Conservation (phyloP, 179 eudicot species). For the Camellia oleifera region DNA sequence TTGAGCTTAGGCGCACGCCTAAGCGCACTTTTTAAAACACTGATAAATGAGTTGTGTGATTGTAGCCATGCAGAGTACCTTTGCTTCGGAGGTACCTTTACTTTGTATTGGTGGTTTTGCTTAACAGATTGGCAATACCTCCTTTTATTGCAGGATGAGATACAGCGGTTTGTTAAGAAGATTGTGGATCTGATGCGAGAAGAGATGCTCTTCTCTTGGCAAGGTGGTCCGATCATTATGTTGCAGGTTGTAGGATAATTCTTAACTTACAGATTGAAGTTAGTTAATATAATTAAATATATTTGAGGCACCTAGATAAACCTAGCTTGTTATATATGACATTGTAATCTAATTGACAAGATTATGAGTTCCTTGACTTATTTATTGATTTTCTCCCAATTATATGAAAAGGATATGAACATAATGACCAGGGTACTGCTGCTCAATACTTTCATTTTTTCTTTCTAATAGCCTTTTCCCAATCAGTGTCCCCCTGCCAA, state of each 20-base stretch:
- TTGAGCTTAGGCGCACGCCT: too few species aligned
- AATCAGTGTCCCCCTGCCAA: background rate
- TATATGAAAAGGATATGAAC: background rate
- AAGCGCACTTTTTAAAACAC: too few species aligned
- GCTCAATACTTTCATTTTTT: background rate
- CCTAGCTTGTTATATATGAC: background rate
- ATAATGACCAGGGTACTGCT: background rate
- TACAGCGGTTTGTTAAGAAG: constrained; percentile 79
- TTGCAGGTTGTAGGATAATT: constrained; percentile 63
- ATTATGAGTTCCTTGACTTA: background rate
- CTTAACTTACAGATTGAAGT: background rate
- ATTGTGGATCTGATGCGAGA: constrained; percentile 85
- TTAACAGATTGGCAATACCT: constrained; percentile 5
- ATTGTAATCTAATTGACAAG: background rate
- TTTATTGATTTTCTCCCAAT: background rate
- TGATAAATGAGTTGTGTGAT: too few species aligned
- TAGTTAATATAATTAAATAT: background rate
- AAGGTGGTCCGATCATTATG: constrained; percentile 96
- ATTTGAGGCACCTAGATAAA: background rate
- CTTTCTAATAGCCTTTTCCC: background rate
- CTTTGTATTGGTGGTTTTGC: constrained; percentile 6
- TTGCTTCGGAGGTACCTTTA: too few species aligned
- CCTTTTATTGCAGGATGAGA: constrained; percentile 63
- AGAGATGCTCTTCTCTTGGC: constrained; percentile 88
- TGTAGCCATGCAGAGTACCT: too few species aligned